These are phyloP conservation scores for Naganishia cerealis DNA, from an alignment of 1,284 basidiomycete species.

Conservation along the genomic window DNA sequence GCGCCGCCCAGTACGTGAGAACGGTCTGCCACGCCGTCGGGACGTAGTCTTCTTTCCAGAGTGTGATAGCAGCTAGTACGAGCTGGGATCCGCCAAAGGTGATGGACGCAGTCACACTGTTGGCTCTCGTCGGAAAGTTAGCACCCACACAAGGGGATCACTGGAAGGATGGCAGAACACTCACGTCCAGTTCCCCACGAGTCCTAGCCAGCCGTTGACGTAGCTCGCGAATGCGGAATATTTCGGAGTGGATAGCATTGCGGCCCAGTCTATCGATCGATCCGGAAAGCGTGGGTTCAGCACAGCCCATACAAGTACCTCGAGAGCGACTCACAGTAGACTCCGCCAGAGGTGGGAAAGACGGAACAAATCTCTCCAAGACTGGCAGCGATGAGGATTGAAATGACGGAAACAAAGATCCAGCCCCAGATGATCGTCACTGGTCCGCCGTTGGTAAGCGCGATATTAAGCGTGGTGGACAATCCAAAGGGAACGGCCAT, in stretches of 20 bases:
- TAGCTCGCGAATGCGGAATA: constrained; percentile 55
- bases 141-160: constrained; percentile 21
- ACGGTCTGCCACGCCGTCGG: constrained; percentile 55
- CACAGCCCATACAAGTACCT: not conserved
- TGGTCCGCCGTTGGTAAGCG: constrained; percentile 55
- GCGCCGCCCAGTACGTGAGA: constrained; percentile 55
- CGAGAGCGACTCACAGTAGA: constrained; percentile 49
- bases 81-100: constrained; percentile 57
- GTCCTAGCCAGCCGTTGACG: constrained; percentile 57
- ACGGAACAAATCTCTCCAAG: constrained; percentile 57
- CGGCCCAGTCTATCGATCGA: constrained; percentile 51
- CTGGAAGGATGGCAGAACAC: constrained; percentile 7
- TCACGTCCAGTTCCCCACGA: constrained; percentile 57
- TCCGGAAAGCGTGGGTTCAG: not conserved
- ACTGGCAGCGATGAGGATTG: constrained; percentile 55
- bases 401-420: constrained; percentile 56
- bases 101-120: constrained; percentile 56
- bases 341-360: constrained; percentile 56
- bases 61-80: constrained; percentile 56
- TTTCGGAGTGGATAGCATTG: constrained; percentile 54
- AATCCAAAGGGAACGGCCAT: constrained; percentile 48
- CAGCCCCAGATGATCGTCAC: constrained; percentile 55
- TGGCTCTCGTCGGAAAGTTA: constrained; percentile 4
- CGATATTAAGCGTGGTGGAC: constrained; percentile 47
- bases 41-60: constrained; percentile 53